These are phyloP conservation scores for Rhodotorula sp. DNA, from an alignment of 1,284 basidiomycete species.

Conservation along the genomic window DNA sequence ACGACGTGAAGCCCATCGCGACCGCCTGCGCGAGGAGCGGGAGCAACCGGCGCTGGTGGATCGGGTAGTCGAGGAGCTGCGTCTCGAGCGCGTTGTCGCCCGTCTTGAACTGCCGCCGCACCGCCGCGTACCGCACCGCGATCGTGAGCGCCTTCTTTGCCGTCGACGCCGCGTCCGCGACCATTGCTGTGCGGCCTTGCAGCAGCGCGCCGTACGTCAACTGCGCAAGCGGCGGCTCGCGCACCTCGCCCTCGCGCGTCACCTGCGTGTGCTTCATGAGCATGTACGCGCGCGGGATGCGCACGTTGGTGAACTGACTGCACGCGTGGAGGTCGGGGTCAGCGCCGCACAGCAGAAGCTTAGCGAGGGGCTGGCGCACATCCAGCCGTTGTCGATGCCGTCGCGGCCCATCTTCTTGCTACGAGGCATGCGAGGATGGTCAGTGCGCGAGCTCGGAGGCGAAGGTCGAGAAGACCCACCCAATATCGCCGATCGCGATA, in stretches of 20 bases:
- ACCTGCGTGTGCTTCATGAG: constrained; percentile 64
- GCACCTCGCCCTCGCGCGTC: constrained; percentile 55
- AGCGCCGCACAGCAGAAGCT: no score
- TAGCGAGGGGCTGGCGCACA: constrained; percentile 40
- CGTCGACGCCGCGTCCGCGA: constrained; percentile 58
- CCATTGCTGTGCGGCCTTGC: constrained; percentile 60
- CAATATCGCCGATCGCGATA: constrained; percentile 61
- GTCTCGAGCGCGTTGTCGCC: constrained; percentile 57
- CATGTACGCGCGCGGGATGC: constrained; percentile 61
- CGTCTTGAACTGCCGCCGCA: constrained; percentile 59
- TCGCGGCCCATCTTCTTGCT: constrained; percentile 60
- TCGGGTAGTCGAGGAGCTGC: constrained; percentile 62
- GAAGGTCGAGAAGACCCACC: constrained; percentile 48
- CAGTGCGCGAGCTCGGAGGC: neutral
- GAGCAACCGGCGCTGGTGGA: constrained; percentile 62
- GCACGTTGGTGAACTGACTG: constrained; percentile 59
- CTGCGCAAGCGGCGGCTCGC: constrained; percentile 59
- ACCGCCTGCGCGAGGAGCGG: constrained; percentile 60
- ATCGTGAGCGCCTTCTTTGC: constrained; percentile 62
- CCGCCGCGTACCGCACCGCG: constrained; percentile 60
- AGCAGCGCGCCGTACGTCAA: constrained; percentile 61
- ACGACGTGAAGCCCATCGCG: constrained; percentile 60
- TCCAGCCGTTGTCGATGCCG: constrained; percentile 59
- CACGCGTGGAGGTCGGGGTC: neutral
- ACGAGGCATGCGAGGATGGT: neutral